These are phyloP conservation scores for Alternaria viburni DNA, from an alignment of 2,329 filamentous ascomycete genomes.

Conservation along the genomic window DNA sequence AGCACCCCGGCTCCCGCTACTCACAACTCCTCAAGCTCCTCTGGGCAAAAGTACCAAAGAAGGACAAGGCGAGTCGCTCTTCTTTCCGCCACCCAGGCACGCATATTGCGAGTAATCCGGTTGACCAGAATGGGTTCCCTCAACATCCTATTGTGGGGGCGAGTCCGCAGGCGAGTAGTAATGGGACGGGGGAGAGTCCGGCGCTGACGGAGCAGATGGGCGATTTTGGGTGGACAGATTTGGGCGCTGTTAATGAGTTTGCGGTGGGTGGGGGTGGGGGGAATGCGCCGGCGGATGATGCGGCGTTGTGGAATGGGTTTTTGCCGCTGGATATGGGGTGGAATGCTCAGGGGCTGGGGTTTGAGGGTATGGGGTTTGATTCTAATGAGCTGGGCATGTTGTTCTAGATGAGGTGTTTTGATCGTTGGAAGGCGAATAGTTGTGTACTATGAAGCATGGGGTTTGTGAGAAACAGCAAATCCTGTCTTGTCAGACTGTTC, in stretches of 20 bases:
- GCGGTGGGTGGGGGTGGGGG: conserved; percentile 52
- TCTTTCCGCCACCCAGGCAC: conserved; percentile 43
- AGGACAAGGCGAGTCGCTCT: conserved; percentile 35
- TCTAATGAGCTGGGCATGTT: conserved; percentile 37
- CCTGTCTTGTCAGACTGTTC: not conserved
- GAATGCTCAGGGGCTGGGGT: conserved; percentile 38
- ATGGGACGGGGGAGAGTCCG: conserved; percentile 48
- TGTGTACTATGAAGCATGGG: not conserved
- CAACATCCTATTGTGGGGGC: conserved; percentile 19
- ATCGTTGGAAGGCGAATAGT: not conserved
- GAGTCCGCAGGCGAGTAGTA: conserved; percentile 48
- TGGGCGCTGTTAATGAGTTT: conserved; percentile 56
- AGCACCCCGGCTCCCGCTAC: conserved; percentile 57
- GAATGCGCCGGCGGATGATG: conserved; percentile 34
- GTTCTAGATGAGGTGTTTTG: conserved; percentile 10
- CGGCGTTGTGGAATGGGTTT: conserved; percentile 44
- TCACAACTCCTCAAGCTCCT: conserved; percentile 55
- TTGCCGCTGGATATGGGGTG: conserved; percentile 48
- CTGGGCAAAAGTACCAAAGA: conserved; percentile 54
- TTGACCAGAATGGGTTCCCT: conserved; percentile 35
- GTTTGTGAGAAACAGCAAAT: not conserved
- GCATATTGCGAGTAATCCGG: conserved; percentile 31
- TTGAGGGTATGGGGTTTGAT: conserved; percentile 40
- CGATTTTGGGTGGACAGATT: conserved; percentile 58
- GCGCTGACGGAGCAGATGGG: conserved; percentile 56